Conservation (phyloP, 23 red algal genomes). For the Gracilariopsis chorda region DNA sequence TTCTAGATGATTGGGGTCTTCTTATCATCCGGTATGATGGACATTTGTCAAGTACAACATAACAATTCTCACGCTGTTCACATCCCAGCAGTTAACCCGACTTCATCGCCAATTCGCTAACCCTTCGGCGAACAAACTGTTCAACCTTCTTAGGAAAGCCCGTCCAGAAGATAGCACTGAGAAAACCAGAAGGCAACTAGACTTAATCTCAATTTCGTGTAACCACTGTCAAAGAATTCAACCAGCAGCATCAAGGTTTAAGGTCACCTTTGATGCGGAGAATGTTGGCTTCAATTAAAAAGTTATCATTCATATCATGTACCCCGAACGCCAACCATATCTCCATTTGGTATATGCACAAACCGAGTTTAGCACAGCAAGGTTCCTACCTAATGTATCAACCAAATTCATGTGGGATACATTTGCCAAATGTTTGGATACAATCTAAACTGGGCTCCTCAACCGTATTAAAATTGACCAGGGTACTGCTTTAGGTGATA, state of each 20-base stretch:
- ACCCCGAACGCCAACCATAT: not conserved
- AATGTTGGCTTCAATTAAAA: constrained; percentile 2
- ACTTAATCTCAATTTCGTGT: not conserved
- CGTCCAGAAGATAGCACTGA: constrained; percentile 2
- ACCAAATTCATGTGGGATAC: not conserved
- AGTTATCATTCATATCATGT: not conserved
- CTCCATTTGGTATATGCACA: constrained; percentile 6
- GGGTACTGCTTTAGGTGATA: not conserved
- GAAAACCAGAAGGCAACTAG: not conserved
- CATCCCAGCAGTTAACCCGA: not conserved
- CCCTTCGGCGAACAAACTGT: constrained; percentile 19
- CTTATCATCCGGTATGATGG: not conserved
- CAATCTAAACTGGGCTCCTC: constrained; percentile 5
- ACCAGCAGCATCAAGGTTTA: not conserved
- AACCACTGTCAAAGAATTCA: constrained; percentile 30
- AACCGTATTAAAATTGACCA: constrained; percentile 32
- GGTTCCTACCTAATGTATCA: not conserved
- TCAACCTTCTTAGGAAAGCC: constrained; percentile 6
- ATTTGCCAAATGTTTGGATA: not conserved
- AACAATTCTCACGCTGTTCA: not conserved
- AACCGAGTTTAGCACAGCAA: not conserved
- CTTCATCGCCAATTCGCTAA: constrained; percentile 23
- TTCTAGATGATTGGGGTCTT: not conserved
- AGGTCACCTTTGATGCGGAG: constrained; percentile 1
- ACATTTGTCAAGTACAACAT: not conserved